Evolutionary conservation across 306 rosid species (phyloP), one percentile per base, ranked within the genome.

Genomic region (Begonia peltatifolia): DNA sequence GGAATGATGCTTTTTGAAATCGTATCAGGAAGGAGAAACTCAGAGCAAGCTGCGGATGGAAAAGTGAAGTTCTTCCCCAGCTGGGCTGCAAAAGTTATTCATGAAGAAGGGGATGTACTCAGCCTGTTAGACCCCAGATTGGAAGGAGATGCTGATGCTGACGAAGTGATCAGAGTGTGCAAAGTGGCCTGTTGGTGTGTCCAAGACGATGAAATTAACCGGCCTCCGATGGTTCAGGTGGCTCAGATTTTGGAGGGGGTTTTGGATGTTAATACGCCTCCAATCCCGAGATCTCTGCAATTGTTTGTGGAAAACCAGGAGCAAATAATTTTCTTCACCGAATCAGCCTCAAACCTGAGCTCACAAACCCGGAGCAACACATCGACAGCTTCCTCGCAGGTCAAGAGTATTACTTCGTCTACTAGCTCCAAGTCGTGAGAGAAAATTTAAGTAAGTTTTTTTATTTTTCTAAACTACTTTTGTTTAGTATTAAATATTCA

Each of bases 1-100:
- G 97, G 97, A 47, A 89, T 82, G 95, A 80, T 84, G 95, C 84
- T 89, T 47, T 89, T 82, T 11, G 95, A 89, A 68, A 4, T 82
- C 6, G 83, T 84, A 5, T 82, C 93, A 0, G 97, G 97, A 15
- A 64, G 78, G 68, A 69, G 97, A 54, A 89, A 84, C 78, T 75
- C 94, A 0, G 81, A 89, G 63, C 72, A 63, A 50, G 68, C 71
- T 16, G 74, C 73, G 52, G 87, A 80, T 48, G 84, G 83, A 5
- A 57, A 71, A 50, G 72, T 61, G 15, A 74, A 50, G 20, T 89
- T 79, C 70, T 89, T 82, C 42, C 90, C 95, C 41, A 66, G 65
- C 11, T 56, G 14, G 50, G 97, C 84, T 38, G 83, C 87, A 11
- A 69, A 41, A 13, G 49, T 49, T 6, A 61, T 71, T 6, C 50